Base-by-base conservation (phyloP, 208 protist genomes). In the Angomonas ambiguus region DNA sequence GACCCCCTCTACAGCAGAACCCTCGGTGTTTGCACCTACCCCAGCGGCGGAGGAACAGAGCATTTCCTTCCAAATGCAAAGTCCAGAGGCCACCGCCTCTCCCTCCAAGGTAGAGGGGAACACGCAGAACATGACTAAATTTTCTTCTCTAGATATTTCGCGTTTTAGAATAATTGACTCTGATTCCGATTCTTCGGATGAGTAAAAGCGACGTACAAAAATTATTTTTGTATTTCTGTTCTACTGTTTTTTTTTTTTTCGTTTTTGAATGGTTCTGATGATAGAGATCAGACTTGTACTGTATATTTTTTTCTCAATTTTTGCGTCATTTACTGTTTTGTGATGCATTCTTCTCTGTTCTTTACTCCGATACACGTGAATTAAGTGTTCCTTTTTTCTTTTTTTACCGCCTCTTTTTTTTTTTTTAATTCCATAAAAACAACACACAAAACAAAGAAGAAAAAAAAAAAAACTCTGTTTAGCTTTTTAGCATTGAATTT, bases 101-200 rank as follows among this genome's bases (percentile, higher is more conserved):
- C 18, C 20, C 45, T n/a, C 45, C 45, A 53, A 13, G 35, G 35
- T 13, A 13, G 35, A 41, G 8, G 35, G 35, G n/a, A n/a, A n/a
- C 35, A 41, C 35, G 13, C 35, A 41, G 35, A 41, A 41, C 13
- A 41, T 41, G 45, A 13, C 45, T 24, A 53, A 53, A 53, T 20
- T 24, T 3, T 13, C 45, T 5, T 27, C 5, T 5, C 16, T 53
- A 53, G 45, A 53, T 24, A 53, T 53, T 20, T 53, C 45, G 3
- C 10, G 20, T 5, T 53, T 53, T 24, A 53, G 20, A 53, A 35
- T 55, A 3, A 51, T 77, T 1, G 67, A 69, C 53, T 80, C 70
- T 1, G 75, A 82, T 62, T 85, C 80, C 0, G 80, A 77, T 30
- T 80, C 51, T 18, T 53, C 45, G 45, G 45, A 53, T 53, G 59